Percentiles rank a stretch among this genome's conserved stretches.
These are phyloP conservation scores for Verbena officinalis DNA, from an alignment of 257 asterid genomes.

Conservation along the genomic window DNA sequence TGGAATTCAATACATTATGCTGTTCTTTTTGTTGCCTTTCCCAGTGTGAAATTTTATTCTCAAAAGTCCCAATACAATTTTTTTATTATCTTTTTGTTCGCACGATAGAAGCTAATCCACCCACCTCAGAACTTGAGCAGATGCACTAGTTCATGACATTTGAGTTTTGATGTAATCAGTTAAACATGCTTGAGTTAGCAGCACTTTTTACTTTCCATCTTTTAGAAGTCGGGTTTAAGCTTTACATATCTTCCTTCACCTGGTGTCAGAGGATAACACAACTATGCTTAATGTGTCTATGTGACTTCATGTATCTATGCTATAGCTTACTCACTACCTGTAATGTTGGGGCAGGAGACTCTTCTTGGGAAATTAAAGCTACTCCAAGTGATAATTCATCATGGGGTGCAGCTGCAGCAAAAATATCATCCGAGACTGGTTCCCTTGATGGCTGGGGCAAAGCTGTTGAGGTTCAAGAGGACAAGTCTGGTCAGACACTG, in stretches of 20 bases:
- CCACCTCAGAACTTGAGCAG: constrained; percentile 13
- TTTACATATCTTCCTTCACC: constrained; percentile 12
- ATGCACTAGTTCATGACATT: constrained; percentile 22
- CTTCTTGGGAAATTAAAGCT: constrained; percentile 60
- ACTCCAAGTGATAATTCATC: constrained; percentile 51
- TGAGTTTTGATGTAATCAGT: constrained; percentile 7
- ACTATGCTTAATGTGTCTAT: constrained; percentile 5
- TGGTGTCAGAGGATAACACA: constrained; percentile 6
- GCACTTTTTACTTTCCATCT: constrained; percentile 18
- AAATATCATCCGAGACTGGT: constrained; percentile 33
- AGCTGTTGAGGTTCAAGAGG: constrained; percentile 41
- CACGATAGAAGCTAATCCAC: constrained; percentile 16
- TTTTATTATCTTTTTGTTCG: too few species aligned
- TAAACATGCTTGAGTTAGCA: constrained; percentile 17
- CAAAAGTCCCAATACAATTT: background rate
- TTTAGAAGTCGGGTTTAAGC: constrained; percentile 4
- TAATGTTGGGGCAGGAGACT: constrained; percentile 44
- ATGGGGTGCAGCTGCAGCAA: constrained; percentile 73
- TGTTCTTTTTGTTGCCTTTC: constrained; percentile 1
- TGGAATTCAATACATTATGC: background rate
- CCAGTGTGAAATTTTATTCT: background rate
- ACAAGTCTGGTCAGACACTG: constrained; percentile 28
- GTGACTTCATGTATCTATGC: constrained; percentile 5
- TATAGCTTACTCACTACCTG: constrained; percentile 11
- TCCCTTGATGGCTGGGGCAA: constrained; percentile 67